A percentile compares a stretch with the other conserved stretches of the same genome.
phyloP scores from a whole-genome alignment of 2,329 filamentous ascomycete genomes.

The Verticillium isaacii region DNA sequence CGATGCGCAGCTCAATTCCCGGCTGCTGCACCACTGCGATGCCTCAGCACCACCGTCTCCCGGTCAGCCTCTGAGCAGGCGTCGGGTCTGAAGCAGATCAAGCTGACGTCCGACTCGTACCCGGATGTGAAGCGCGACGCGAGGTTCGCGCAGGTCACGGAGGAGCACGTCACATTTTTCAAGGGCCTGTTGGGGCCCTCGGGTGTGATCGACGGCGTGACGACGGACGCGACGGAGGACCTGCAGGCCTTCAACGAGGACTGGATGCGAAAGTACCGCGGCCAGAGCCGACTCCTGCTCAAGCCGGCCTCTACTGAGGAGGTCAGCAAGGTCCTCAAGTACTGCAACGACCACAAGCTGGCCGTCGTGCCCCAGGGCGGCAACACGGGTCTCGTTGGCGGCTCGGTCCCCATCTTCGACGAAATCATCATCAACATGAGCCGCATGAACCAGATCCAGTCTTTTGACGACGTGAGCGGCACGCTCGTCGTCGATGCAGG shows the following conservation, averaged over 20 bases:
- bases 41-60: slow-evolving; percentile 8
- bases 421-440: slow-evolving; percentile 92
- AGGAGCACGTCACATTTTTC: slow-evolving; percentile 80
- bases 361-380: slow-evolving; percentile 96
- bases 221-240: slow-evolving; percentile 67
- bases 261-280: slow-evolving; percentile 99
- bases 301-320: slow-evolving; percentile 82
- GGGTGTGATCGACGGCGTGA: slow-evolving; percentile 81
- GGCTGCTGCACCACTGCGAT: neutral
- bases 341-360: slow-evolving; percentile 90
- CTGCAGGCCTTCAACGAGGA: slow-evolving; percentile 91
- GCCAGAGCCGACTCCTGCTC: slow-evolving; percentile 80
- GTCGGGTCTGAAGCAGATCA: slow-evolving; percentile 26
- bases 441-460: slow-evolving; percentile 86
- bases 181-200: slow-evolving; percentile 74
- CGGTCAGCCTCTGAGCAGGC: slow-evolving; percentile 2
- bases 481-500: slow-evolving; percentile 88
- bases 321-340: slow-evolving; percentile 84
- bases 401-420: slow-evolving; percentile 94
- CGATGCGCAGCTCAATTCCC: neutral
- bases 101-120: slow-evolving; percentile 82
- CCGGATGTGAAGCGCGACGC: slow-evolving; percentile 76
- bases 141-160: slow-evolving; percentile 68
- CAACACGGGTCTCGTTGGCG: slow-evolving; percentile 93
- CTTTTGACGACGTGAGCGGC: slow-evolving; percentile 90